Percentiles rank a stretch among this genome's conserved stretches.
These are phyloP conservation scores for Fusarium sororula DNA, from an alignment of 2,329 filamentous ascomycete species.

Conservation along the genomic window DNA sequence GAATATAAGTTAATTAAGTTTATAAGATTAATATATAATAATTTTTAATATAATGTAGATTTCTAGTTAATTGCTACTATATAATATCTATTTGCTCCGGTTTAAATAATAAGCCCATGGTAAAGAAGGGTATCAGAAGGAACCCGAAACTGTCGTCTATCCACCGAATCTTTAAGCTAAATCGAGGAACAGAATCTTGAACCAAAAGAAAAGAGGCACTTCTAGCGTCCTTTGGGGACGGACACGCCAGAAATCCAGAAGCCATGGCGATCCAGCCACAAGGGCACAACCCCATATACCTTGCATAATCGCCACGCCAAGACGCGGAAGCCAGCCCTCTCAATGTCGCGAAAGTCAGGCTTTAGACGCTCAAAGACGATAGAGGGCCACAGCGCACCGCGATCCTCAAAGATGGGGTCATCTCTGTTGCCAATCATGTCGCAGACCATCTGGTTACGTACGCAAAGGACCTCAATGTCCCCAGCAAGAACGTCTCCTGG, in stretches of 20 bases:
- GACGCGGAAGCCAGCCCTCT: fast-evolving
- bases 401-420: fast-evolving
- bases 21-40: too few relatives aligned
- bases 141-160: fast-evolving
- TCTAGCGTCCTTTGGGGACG: fast-evolving
- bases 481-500: fast-evolving
- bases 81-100: fast-evolving
- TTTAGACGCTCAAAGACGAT: fast-evolving
- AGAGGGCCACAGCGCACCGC: not conserved
- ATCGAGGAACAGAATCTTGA: fast-evolving
- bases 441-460: not conserved
- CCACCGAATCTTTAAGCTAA: not conserved
- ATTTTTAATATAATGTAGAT: too few relatives aligned
- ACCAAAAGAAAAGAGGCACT: fast-evolving
- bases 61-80: not conserved
- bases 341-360: fast-evolving
- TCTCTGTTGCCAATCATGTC: not conserved
- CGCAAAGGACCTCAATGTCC: fast-evolving
- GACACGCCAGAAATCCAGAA: not conserved
- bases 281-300: not conserved
- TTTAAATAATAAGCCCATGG: fast-evolving
- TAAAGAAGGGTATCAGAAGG: not conserved
- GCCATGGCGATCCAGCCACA: not conserved
- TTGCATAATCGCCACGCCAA: not conserved
- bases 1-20: too few relatives aligned